Evolutionary conservation across 345 rosid genomes (phyloP).

Genomic region (Ceriops tagal): DNA sequence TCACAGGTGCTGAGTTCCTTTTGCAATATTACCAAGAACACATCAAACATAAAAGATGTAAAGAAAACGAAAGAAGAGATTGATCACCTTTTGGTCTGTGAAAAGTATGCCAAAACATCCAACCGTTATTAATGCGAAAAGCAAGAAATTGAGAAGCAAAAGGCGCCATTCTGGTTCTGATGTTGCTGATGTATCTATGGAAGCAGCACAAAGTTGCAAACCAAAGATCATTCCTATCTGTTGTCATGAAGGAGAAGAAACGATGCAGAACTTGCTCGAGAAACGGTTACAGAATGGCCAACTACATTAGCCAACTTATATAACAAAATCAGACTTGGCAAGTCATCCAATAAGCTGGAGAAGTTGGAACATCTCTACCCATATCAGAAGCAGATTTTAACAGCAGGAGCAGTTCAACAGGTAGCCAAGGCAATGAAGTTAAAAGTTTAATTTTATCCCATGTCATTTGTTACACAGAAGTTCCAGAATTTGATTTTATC

Average conservation of each 20-base stretch:
- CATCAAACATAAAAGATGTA: slow-evolving; percentile 29
- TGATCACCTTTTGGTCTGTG: slow-evolving; percentile 27
- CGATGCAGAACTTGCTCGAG: slow-evolving; percentile 19
- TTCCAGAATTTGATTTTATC: too few species aligned
- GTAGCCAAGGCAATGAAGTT: too few species aligned
- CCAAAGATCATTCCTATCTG: slow-evolving; percentile 40
- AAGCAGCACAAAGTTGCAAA: slow-evolving; percentile 29
- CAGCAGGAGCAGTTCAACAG: too few species aligned
- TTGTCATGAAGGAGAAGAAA: slow-evolving; percentile 40
- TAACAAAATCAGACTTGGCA: too few species aligned
- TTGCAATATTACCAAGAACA: slow-evolving; percentile 39
- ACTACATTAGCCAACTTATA: too few species aligned
- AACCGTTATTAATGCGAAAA: slow-evolving; percentile 24
- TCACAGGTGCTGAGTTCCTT: slow-evolving; percentile 41
- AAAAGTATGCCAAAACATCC: slow-evolving; percentile 23
- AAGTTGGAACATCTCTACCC: too few species aligned
- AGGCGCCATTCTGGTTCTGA: slow-evolving; percentile 22
- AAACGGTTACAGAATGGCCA: too few species aligned
- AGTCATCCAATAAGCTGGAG: too few species aligned
- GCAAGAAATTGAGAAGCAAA: slow-evolving; percentile 22
- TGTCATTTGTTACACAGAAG: too few species aligned
- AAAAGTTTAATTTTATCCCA: too few species aligned
- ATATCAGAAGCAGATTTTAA: too few species aligned
- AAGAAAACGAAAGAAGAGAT: slow-evolving; percentile 55
- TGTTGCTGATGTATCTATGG: slow-evolving; percentile 22